phyloP scores from a whole-genome alignment of 768 basidiomycete genomes.

The Megacollybia marginata region DNA sequence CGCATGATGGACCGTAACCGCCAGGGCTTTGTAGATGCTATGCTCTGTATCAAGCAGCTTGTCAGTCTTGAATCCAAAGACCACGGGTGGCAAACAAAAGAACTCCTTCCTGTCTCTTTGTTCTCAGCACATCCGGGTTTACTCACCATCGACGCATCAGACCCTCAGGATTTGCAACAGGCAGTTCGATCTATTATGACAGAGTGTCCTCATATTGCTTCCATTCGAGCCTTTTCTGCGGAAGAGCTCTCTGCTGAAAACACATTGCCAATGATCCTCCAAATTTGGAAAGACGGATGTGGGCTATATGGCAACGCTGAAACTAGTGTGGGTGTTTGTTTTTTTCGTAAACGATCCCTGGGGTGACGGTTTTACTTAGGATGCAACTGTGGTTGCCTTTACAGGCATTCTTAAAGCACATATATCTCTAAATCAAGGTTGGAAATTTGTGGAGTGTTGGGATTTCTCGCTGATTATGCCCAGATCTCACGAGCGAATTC shows the following conservation, averaged over 20 bases:
- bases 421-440: too few species aligned
- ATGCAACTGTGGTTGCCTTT: too few species aligned
- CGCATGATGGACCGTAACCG: conserved; percentile 51
- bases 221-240: conserved; percentile 48
- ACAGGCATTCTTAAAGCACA: too few species aligned
- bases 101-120: conserved; percentile 42
- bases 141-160: conserved; percentile 29
- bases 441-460: too few species aligned
- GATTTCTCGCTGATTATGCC: not conserved
- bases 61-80: conserved; percentile 22
- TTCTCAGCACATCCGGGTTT: conserved; percentile 54
- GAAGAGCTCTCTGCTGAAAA: conserved; percentile 49
- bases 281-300: conserved; percentile 45
- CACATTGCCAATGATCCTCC: conserved; percentile 44
- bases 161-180: conserved; percentile 37
- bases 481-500: not conserved
- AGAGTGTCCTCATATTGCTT: conserved; percentile 42
- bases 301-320: conserved; percentile 3
- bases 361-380: too few species aligned
- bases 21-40: conserved; percentile 43
- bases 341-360: too few species aligned
- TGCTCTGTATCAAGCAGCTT: conserved; percentile 41
- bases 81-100: conserved; percentile 38
- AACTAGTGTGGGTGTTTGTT: not conserved
- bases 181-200: conserved; percentile 47